Conservation (phyloP, 163 green algal species). For the Prototheca wickerhamii region DNA sequence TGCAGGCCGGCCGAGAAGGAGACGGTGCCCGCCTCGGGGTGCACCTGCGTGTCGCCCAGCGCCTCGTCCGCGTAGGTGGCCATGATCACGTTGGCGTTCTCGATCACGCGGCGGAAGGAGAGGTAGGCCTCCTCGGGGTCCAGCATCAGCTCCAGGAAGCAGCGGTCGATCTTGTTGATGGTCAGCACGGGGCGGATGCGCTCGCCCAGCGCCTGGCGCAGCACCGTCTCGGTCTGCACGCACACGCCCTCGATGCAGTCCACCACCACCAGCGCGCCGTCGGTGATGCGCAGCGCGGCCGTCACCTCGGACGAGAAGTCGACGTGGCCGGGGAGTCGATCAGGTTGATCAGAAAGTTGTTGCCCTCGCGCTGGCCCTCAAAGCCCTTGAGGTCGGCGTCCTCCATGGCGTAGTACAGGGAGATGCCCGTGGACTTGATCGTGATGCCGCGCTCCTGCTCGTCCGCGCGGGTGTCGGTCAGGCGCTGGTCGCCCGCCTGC, state of each 20-base stretch:
- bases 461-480: slow-evolving; percentile 95
- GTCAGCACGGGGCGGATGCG: slow-evolving; percentile 93
- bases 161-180: slow-evolving; percentile 99
- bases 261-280: slow-evolving; percentile 98
- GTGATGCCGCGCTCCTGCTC: slow-evolving; percentile 99
- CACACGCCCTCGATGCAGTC: slow-evolving; percentile 99
- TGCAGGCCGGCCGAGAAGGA: slow-evolving; percentile 98
- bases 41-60: slow-evolving; percentile 82
- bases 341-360: slow-evolving; percentile 98
- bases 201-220: slow-evolving; percentile 89
- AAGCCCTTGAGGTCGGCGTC: slow-evolving; percentile 77
- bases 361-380: slow-evolving; percentile 69
- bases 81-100: slow-evolving; percentile 99
- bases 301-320: slow-evolving; percentile 99
- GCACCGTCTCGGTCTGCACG: slow-evolving; percentile 99
- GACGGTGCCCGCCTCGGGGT: slow-evolving; percentile 97
- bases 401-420: slow-evolving; percentile 96
- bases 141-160: slow-evolving; percentile 98
- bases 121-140: slow-evolving; percentile 97
- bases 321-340: slow-evolving; percentile 99
- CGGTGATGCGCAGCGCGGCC: slow-evolving; percentile 97
- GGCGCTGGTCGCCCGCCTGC: slow-evolving; percentile 80
- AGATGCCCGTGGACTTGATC: slow-evolving; percentile 99
- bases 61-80: slow-evolving; percentile 95
- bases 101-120: slow-evolving; percentile 94